Evolutionary conservation across 106 monocot genomes (phyloP).

Genomic region (Chionographis japonica): DNA sequence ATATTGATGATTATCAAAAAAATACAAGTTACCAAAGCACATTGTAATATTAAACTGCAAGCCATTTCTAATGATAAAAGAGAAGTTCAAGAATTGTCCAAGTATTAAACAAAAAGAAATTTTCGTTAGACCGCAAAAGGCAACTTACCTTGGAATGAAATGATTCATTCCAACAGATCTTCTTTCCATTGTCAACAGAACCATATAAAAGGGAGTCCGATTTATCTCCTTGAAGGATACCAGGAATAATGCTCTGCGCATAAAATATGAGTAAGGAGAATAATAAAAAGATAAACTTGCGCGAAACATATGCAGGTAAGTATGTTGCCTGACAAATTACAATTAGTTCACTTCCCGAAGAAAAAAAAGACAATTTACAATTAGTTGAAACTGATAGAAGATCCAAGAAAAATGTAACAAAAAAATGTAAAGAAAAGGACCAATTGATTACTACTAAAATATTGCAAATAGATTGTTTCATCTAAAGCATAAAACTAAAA

Average conservation of each 20-base stretch:
- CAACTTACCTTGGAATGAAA: conserved; percentile 88
- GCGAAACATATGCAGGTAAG: neutral
- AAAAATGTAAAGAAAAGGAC: too few relatives aligned
- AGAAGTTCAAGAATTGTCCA: neutral
- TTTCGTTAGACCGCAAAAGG: neutral
- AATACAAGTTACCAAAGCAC: too few relatives aligned
- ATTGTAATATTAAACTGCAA: too few relatives aligned
- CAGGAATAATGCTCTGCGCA: conserved; percentile 98
- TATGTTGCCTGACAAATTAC: neutral
- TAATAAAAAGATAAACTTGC: neutral
- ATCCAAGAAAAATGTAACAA: too few relatives aligned
- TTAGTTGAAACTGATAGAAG: too few relatives aligned
- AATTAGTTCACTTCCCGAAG: too few relatives aligned
- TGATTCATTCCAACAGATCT: conserved; percentile 92
- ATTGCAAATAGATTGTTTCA: too few relatives aligned
- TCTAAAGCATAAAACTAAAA: too few relatives aligned
- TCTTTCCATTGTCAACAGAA: conserved; percentile 98
- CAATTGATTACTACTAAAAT: too few relatives aligned
- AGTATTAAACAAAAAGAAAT: neutral
- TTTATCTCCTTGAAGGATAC: conserved; percentile 98
- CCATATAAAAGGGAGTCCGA: conserved; percentile 97
- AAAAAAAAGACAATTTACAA: too few relatives aligned
- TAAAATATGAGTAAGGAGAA: neutral
- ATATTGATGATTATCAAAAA: too few relatives aligned
- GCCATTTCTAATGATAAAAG: neutral